Conservation (phyloP, 345 rosid species). For the Citrus sinensis region DNA sequence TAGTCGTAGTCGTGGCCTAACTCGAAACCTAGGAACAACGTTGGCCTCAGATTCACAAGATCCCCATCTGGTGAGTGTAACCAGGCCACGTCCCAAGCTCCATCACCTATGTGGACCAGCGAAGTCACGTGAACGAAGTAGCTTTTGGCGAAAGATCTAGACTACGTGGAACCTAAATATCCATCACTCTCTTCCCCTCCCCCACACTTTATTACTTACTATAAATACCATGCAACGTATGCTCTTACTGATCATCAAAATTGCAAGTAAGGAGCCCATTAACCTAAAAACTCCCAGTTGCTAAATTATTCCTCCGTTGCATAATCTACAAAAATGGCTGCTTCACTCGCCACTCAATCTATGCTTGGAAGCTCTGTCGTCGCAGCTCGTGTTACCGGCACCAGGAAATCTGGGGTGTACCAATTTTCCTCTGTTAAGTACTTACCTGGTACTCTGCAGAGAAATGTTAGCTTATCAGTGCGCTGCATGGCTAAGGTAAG, state of each 20-base stretch:
- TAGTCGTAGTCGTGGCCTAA: background rate
- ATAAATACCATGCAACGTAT: too few relatives aligned
- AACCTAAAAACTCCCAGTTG: background rate
- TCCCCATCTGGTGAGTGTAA: background rate
- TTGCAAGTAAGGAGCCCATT: too few relatives aligned
- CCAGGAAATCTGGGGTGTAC: slow-evolving; percentile 17
- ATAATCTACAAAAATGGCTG: slow-evolving; percentile 31
- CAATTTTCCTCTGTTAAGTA: slow-evolving; percentile 19
- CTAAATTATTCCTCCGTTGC: too few relatives aligned
- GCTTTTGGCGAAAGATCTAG: background rate
- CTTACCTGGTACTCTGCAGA: slow-evolving; percentile 18
- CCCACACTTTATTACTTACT: background rate
- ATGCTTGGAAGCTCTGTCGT: slow-evolving; percentile 33
- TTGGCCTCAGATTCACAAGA: slow-evolving; percentile 5
- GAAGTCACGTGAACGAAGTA: slow-evolving; percentile 24
- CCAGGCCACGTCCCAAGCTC: slow-evolving; percentile 30
- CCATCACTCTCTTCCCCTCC: slow-evolving; percentile 13
- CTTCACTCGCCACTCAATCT: slow-evolving; percentile 37
- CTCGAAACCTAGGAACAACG: background rate
- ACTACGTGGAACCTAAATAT: slow-evolving; percentile 34
- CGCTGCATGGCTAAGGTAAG: slow-evolving; percentile 48
- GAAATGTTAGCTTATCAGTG: slow-evolving; percentile 25
- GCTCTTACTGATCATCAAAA: too few relatives aligned
- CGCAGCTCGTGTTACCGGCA: slow-evolving; percentile 7
- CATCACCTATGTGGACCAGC: slow-evolving; percentile 14